Evolutionary conservation across 768 basidiomycete species (phyloP), one percentile per base, ranked within the genome.

Genomic region (Hydnomerulius pinastri): DNA sequence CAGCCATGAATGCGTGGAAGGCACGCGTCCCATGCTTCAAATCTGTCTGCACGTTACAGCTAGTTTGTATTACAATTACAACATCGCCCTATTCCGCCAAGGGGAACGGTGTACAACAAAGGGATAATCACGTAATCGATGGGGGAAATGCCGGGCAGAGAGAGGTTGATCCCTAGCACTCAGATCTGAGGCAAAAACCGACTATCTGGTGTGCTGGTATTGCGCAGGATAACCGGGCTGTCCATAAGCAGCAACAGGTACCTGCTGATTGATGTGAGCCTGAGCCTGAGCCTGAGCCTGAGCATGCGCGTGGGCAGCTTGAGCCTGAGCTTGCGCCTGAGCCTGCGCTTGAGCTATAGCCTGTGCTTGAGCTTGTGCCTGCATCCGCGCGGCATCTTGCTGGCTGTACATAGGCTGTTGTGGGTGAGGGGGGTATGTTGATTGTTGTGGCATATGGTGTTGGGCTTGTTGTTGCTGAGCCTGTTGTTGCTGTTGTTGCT

Each of bases 361-460:
- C 45, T 75, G 74, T n/a, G 70, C 66, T 44, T 68, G 73, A 32
- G 71, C 70, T 53, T 77, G 77, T 4, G 75, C 74, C 41, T 76
- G 76, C 57, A 59, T 67, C n/a, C 63, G 67, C 23, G 56, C 67
- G 28, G 67, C 63, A 21, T 70, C 67, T 52, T 68, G 66, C 55
- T 63, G 45, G 11, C 47, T 70, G 42, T 65, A 68, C 52, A 67
- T 61, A 11, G 62, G 64, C 50, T 71, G n/a, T n/a, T n/a, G 69
- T 13, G 65, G 65, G 35, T 69, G 69, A 20, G 65, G 54, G 10
- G 67, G 59, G 18, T 71, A 71, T 32, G 64, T 53, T 21, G 62
- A 52, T 38, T 67, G 68, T 41, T 65, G 72, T 10, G 66, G 62
- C 36, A 71, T 68, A 29, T 75, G 73, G 29, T 63, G 64, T 36